A percentile compares a stretch with the other conserved stretches of the same genome.
phyloP scores from a whole-genome alignment of 352 stramenopile genomes.

The Globisporangium sylvaticum region DNA sequence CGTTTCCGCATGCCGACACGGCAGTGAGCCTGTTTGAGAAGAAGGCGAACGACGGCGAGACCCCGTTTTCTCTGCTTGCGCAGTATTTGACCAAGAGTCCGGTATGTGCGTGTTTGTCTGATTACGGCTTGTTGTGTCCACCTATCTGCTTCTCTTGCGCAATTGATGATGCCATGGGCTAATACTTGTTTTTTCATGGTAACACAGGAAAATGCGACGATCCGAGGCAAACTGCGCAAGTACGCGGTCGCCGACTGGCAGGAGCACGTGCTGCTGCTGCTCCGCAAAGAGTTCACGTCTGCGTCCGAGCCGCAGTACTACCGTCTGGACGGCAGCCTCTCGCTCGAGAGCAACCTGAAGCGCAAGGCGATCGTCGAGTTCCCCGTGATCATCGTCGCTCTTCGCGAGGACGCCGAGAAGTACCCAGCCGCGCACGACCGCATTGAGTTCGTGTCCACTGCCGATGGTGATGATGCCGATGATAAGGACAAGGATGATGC shows the following conservation, averaged over 20 bases:
- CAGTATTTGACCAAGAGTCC: conserved; percentile 54
- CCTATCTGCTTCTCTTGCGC: not conserved
- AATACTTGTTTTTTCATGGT: not conserved
- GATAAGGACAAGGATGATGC: conserved; percentile 8
- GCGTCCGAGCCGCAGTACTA: conserved; percentile 72
- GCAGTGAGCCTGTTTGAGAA: conserved; percentile 46
- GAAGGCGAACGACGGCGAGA: conserved; percentile 44
- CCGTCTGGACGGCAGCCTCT: conserved; percentile 51
- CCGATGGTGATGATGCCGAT: conserved; percentile 1
- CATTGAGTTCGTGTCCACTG: conserved; percentile 49
- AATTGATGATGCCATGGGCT: not conserved
- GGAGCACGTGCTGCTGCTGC: conserved; percentile 48
- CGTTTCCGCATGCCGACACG: conserved; percentile 52
- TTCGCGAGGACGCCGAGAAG: conserved; percentile 35
- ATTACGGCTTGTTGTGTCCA: not conserved
- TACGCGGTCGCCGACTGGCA: conserved; percentile 59
- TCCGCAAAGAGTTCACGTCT: conserved; percentile 76
- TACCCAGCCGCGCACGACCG: conserved; percentile 62
- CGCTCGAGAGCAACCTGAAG: conserved; percentile 69
- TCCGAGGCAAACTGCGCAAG: conserved; percentile 67
- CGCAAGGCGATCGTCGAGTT: conserved; percentile 81
- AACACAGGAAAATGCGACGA: conserved; percentile 56
- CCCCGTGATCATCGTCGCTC: conserved; percentile 60
- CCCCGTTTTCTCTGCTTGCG: conserved; percentile 51
- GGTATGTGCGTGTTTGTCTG: conserved; percentile 27